phyloP scores from a whole-genome alignment of 2,329 filamentous ascomycete genomes.

The Phialocephala subalpina region DNA sequence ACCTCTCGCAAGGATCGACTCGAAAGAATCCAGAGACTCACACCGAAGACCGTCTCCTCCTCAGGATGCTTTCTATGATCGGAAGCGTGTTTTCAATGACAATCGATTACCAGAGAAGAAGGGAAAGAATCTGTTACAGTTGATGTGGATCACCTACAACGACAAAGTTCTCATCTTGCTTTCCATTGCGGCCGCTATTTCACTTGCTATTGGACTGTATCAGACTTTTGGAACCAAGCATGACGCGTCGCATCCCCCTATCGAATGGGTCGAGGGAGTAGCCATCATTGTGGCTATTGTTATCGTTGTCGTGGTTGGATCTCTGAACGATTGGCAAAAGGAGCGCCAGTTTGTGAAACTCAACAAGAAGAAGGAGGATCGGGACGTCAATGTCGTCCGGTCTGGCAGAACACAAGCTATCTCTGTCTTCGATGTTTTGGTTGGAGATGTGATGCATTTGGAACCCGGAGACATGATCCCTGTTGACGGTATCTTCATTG shows the following conservation, averaged over 20 bases:
- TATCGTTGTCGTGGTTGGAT: slow-evolving; percentile 79
- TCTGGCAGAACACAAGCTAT: slow-evolving; percentile 76
- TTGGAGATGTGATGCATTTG: slow-evolving; percentile 76
- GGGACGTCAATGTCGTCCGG: slow-evolving; percentile 77
- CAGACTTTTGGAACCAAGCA: slow-evolving; percentile 69
- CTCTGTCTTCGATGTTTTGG: slow-evolving; percentile 74
- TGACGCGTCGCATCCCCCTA: slow-evolving; percentile 54
- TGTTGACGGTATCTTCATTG: slow-evolving; percentile 75
- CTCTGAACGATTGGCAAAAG: slow-evolving; percentile 85
- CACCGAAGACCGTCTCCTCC: slow-evolving; percentile 13
- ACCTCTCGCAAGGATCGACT: slow-evolving; percentile 22
- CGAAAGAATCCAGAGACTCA: slow-evolving; percentile 27
- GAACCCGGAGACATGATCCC: slow-evolving; percentile 78
- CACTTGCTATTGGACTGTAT: slow-evolving; percentile 77
- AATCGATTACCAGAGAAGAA: slow-evolving; percentile 75
- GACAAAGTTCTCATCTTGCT: slow-evolving; percentile 81
- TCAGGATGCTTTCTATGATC: slow-evolving; percentile 59
- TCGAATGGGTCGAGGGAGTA: slow-evolving; percentile 85
- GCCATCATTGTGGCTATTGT: slow-evolving; percentile 80
- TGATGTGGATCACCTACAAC: slow-evolving; percentile 84
- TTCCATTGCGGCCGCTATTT: slow-evolving; percentile 75
- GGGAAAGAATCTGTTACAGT: slow-evolving; percentile 71
- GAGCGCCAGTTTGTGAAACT: slow-evolving; percentile 82
- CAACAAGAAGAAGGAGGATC: slow-evolving; percentile 81
- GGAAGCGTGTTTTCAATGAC: slow-evolving; percentile 73